phyloP scores from a whole-genome alignment of 345 rosid species.

The Citrus reticulata region DNA sequence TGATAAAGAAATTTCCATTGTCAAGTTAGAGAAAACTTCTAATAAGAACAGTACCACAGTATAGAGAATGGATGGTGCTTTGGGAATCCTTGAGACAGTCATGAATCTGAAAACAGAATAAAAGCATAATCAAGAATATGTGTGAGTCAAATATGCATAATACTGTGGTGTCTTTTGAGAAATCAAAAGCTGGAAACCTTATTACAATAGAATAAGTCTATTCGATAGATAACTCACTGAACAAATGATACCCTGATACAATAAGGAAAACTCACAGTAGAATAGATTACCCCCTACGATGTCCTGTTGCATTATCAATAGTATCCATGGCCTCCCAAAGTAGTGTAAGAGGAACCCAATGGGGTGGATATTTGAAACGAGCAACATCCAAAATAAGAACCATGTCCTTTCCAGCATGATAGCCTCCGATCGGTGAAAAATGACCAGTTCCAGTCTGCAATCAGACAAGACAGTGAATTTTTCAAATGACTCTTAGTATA shows the following conservation, averaged over 20 bases:
- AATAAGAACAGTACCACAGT: conserved; percentile 9
- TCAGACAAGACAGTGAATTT: not conserved
- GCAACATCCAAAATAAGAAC: conserved; percentile 40
- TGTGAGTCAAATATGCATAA: not conserved
- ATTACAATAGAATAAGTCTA: not conserved
- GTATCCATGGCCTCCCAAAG: conserved; percentile 41
- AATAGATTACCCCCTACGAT: conserved; percentile 21
- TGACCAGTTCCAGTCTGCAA: conserved; percentile 36
- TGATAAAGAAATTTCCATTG: not conserved
- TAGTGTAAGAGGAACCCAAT: conserved; percentile 41
- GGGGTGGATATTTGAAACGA: conserved; percentile 40
- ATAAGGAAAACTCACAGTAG: not conserved
- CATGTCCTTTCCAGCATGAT: conserved; percentile 34
- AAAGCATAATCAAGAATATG: not conserved
- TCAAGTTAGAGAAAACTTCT: not conserved
- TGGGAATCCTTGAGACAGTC: conserved; percentile 18
- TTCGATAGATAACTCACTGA: not conserved
- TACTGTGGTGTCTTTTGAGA: not conserved
- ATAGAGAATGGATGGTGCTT: conserved; percentile 17
- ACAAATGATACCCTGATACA: not conserved
- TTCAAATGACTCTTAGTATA: not conserved
- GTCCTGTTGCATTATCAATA: conserved; percentile 26
- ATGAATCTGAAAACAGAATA: conserved; percentile 18
- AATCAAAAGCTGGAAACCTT: not conserved
- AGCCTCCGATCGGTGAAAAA: conserved; percentile 43